Evolutionary conservation across 257 asterid genomes (phyloP).

Genomic region (Apocynum venetum): DNA sequence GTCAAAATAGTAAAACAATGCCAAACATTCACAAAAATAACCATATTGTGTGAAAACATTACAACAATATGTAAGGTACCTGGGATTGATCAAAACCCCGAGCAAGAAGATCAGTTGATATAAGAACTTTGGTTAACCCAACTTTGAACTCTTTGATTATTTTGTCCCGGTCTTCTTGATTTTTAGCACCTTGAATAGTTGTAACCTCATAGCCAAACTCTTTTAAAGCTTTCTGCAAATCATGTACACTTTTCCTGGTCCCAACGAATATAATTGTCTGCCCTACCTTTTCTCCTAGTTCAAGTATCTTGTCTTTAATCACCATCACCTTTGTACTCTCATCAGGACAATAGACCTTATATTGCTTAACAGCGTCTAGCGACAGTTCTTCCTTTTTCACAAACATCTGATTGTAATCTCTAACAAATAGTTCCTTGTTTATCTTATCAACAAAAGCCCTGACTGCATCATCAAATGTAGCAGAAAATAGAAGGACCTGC

Average conservation of each 20-base stretch:
- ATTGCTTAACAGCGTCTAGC: conserved; percentile 46
- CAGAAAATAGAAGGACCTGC: conserved; percentile 54
- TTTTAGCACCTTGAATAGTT: conserved; percentile 81
- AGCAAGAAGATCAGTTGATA: conserved; percentile 89
- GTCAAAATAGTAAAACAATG: too few relatives aligned
- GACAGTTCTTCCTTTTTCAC: conserved; percentile 52
- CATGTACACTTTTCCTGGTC: conserved; percentile 44
- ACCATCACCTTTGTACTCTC: conserved; percentile 75
- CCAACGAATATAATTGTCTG: conserved; percentile 81
- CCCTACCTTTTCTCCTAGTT: conserved; percentile 79
- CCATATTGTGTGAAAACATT: not conserved
- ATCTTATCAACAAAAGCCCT: conserved; percentile 54
- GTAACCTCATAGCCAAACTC: conserved; percentile 78
- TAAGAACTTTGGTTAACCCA: conserved; percentile 86
- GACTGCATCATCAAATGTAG: conserved; percentile 74
- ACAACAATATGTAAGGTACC: conserved; percentile 31
- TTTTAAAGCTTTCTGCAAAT: conserved; percentile 55
- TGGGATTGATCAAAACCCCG: conserved; percentile 93
- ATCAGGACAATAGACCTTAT: conserved; percentile 84
- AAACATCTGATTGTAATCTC: conserved; percentile 74
- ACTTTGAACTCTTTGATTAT: conserved; percentile 81
- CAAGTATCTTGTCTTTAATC: conserved; percentile 79
- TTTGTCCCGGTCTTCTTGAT: conserved; percentile 62
- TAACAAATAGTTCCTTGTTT: conserved; percentile 37
- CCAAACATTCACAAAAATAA: not conserved